Base-by-base conservation (phyloP, 73 alveolate species). In the Stentor coeruleus region DNA sequence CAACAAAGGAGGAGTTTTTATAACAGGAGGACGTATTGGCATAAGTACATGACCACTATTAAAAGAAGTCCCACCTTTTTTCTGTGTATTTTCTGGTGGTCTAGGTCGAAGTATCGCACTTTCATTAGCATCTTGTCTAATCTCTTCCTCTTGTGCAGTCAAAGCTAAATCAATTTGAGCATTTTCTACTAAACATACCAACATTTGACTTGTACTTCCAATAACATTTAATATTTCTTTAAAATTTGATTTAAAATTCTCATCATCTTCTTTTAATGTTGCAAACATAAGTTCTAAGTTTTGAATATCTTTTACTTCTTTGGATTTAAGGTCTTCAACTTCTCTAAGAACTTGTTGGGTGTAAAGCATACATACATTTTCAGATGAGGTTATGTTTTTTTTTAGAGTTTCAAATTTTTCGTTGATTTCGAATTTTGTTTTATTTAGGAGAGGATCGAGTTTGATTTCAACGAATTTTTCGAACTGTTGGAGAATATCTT, bases 121-220 rank as follows among this genome's bases (percentile, higher is more conserved):
- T 40, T 74, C 28, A 3, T 30, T 31, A 57, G 73, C 28, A n/a
- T 31, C 73, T 28, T 42, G 38, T 15, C 77, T 35, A 42, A 35
- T 59, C n/a, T 77, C 49, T 39, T 77, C 85, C 35, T 77, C 85
- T 30, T 77, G 77, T 15, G 74, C 49, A 14, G 28, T 57, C 3
- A 77, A 39, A 15, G 85, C 85, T 42, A 35, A 76, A 26, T 77
- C 73, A 58, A 77, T 77, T 59, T 38, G 77, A 39, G 77, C 74
- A 3, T 36, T 35, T 58, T 77, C 85, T 15, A 77, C 77, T 11
- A 77, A 37, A 1, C 77, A 39, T 2, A 58, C 74, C 49, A 39
- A 20, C 85, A 77, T 39, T n/a, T 39, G 39, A 33, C 40, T 31
- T 14, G 42, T 26, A 40, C 33, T 66, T 20, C 39, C 15, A 20